Evolutionary conservation across 1,139 yeast genomes (phyloP), one percentile per base, ranked within the genome.

Genomic region (Maudiozyma humilis): DNA sequence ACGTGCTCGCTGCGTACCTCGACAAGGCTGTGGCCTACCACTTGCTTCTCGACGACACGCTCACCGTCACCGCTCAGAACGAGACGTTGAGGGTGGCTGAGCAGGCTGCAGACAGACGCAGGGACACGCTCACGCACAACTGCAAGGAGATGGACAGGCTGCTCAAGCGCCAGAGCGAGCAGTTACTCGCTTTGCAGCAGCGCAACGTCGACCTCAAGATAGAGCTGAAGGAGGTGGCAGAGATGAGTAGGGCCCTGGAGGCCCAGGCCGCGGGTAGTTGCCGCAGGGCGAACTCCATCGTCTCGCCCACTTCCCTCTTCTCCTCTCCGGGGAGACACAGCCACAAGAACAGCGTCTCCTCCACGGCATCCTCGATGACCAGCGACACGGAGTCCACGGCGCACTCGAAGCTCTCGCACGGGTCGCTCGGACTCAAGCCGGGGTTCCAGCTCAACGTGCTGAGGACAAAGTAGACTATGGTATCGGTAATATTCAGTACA

Each of bases 391-490:
- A 36, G 17, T 15, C 38, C 16, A 20, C 39, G 13, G 19, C 30
- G 15, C 25, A 29, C 30, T 14, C 33, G 12, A 37, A 37, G 19
- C 5, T 20, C 8, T 18, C 25, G 8, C 33, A 37, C 19, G 19
- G 29, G 4, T 17, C 33, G 30, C 19, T 37, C 12, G 13, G 33
- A 15, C n/a, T 33, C 19, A 40, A 40, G 15, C 14, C 38, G 16
- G 43, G 43, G 3, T 41, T 35, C 23, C 43, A 27, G 29, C 44
- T 18, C 44, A 30, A 43, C 20, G 41, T 40, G 2, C 15, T 41
- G 13, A 35, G 23, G 36, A 38, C 38, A 6, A 41, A 41, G 27
- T 39, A 16, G 36, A 14, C 8, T 23, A 12, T n/a, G n/a, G n/a
- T n/a, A n/a, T n/a, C n/a, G n/a, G n/a, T n/a, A n/a, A n/a, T n/a